Conservation (phyloP, 306 rosid species). For the Prunus fruticosa region DNA sequence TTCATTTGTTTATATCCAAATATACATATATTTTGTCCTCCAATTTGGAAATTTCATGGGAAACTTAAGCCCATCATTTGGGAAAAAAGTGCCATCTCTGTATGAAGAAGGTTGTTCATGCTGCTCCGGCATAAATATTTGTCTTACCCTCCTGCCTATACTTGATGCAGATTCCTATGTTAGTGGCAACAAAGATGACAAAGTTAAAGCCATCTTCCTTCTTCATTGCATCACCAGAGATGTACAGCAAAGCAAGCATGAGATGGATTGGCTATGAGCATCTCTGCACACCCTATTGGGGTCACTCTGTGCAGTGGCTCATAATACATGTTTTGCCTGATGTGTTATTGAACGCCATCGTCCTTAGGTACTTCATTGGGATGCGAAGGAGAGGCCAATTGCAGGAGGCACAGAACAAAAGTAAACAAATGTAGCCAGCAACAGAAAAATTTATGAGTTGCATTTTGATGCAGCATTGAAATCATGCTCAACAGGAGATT, state of each 20-base stretch:
- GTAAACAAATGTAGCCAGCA: not conserved
- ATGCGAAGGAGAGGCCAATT: slow-evolving; percentile 10
- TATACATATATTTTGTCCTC: not conserved
- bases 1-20: not conserved
- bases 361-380: not conserved
- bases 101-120: not conserved
- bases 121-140: not conserved
- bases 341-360: not conserved
- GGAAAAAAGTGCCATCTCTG: not conserved
- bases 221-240: slow-evolving; percentile 18
- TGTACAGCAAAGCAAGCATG: slow-evolving; percentile 31
- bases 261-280: slow-evolving; percentile 27
- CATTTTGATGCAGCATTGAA: not conserved
- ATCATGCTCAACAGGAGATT: not conserved
- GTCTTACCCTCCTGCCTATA: not conserved
- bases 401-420: slow-evolving; percentile 11
- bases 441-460: not conserved
- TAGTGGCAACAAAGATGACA: slow-evolving; percentile 31
- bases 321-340: slow-evolving; percentile 10
- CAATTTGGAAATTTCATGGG: not conserved
- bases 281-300: slow-evolving; percentile 24
- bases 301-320: slow-evolving; percentile 25
- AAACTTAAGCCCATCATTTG: not conserved
- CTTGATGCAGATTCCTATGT: slow-evolving; percentile 18
- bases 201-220: slow-evolving; percentile 6